Evolutionary conservation across 768 basidiomycete species (phyloP).

Genomic region (Hydnum rufescens): DNA sequence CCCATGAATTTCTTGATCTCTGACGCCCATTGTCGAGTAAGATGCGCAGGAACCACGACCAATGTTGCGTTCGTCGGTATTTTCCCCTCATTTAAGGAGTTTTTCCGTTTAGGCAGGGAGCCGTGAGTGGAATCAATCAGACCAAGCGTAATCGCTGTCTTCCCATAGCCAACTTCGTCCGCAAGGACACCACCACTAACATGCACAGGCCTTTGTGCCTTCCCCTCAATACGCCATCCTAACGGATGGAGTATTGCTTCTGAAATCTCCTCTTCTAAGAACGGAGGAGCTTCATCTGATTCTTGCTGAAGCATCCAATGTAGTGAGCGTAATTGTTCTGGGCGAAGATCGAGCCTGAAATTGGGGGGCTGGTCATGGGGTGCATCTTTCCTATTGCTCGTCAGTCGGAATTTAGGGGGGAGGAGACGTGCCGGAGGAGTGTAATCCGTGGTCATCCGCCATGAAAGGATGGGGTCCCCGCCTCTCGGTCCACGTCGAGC

Average conservation of each 20-base stretch:
- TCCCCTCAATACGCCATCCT: constrained; percentile 89
- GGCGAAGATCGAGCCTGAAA: constrained; percentile 55
- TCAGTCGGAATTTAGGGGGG: constrained; percentile 44
- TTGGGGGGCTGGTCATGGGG: constrained; percentile 58
- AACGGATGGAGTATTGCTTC: constrained; percentile 73
- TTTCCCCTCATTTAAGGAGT: constrained; percentile 29
- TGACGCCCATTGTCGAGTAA: constrained; percentile 75
- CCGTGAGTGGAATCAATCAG: constrained; percentile 57
- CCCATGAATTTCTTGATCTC: constrained; percentile 70
- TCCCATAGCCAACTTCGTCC: constrained; percentile 93
- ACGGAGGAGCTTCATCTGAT: constrained; percentile 37
- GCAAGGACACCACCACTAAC: constrained; percentile 83
- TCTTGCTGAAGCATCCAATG: constrained; percentile 87
- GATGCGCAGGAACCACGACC: constrained; percentile 74
- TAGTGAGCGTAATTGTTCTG: constrained; percentile 76
- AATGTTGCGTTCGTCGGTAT: constrained; percentile 67
- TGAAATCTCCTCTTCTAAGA: constrained; percentile 85
- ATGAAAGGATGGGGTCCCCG: constrained; percentile 36
- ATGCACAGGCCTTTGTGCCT: constrained; percentile 53
- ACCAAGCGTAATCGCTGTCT: constrained; percentile 86
- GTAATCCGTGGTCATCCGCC: constrained; percentile 70
- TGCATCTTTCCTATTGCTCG: constrained; percentile 55
- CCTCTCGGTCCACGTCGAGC: constrained; percentile 22
- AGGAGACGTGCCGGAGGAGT: constrained; percentile 37
- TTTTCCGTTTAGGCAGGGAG: constrained; percentile 7